Base-by-base conservation (phyloP, 352 stramenopile genomes). In the Thalassiosira mediterranea region DNA sequence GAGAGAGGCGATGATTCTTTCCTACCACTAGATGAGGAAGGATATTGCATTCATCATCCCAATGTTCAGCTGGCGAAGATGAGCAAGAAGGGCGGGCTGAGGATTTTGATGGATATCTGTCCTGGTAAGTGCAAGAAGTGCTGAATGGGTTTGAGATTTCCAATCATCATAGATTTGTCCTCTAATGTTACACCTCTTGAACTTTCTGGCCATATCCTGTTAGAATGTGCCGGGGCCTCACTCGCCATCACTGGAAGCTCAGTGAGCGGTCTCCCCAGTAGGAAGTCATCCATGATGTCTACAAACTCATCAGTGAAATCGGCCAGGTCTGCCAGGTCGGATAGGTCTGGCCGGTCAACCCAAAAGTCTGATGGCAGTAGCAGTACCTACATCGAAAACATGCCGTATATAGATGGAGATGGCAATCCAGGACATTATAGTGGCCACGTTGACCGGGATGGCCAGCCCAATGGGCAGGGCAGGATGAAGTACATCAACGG, bases 401-500 rank as follows among this genome's bases (percentile, higher is more conserved):
- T 81, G 72, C 60, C 44, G 10, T 76, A 62, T 28, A 67, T 64
- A 10, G 72, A 81, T 48, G 60, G 46, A 11, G 49, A 72, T 60
- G 58, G 65, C 13, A 71, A 81, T 11, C 29, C 42, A 25, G 64
- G 72, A 17, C 61, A 72, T 31, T 76, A 81, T 32, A 69, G 63
- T 42, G 72, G 72, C 5, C 38, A 76, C 23, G 56, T 73, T 7
- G 44, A 81, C 44, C 19, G 44, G 1, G 48, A 72, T 53, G 60
- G 62, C 26, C 34, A 61, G 29, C 64, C 64, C 13, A 56, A 69
- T 60, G 72, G 72, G 23, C 51, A 60, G n/a, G 72, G 64, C 13
- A 63, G 60, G 29, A 81, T 81, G 44, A 76, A 69, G 44, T 81
- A 81, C 38, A 32, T 63, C 7, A 63, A 73, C 49, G 72, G 72